These are phyloP conservation scores for Colletotrichum siamense DNA, from an alignment of 2,329 filamentous ascomycete species.

Conservation along the genomic window DNA sequence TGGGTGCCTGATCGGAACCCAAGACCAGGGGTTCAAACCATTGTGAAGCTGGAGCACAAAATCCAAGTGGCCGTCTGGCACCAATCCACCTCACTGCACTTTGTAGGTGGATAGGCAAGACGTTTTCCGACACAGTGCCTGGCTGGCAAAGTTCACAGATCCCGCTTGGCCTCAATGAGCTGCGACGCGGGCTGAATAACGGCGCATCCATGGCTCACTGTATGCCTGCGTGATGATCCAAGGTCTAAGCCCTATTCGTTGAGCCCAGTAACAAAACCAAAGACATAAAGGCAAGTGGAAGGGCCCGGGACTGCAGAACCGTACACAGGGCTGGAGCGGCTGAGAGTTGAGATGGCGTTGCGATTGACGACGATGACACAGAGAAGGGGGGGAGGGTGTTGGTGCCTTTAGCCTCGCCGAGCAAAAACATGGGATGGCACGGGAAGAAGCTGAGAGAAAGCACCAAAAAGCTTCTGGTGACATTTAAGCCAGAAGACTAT, in stretches of 20 bases:
- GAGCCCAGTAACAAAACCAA: background rate
- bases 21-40: background rate
- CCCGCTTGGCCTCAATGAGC: background rate
- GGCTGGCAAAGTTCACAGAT: background rate
- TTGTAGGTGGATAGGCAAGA: background rate
- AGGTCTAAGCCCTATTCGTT: background rate
- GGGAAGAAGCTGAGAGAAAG: background rate
- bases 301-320: background rate
- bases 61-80: background rate
- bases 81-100: background rate
- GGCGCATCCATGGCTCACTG: background rate
- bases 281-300: background rate
- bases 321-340: background rate
- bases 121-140: background rate
- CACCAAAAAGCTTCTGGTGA: background rate
- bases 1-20: conserved; percentile 16
- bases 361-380: background rate
- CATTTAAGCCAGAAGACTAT: background rate
- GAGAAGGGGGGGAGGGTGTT: background rate
- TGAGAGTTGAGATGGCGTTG: background rate
- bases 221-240: background rate
- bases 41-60: background rate
- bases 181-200: background rate
- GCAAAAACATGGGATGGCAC: conserved; percentile 5
- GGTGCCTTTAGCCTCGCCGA: background rate